Percentiles rank a stretch among this genome's conserved stretches.
These are phyloP conservation scores for Phytophthora cajani DNA, from an alignment of 352 stramenopile species.

Conservation along the genomic window DNA sequence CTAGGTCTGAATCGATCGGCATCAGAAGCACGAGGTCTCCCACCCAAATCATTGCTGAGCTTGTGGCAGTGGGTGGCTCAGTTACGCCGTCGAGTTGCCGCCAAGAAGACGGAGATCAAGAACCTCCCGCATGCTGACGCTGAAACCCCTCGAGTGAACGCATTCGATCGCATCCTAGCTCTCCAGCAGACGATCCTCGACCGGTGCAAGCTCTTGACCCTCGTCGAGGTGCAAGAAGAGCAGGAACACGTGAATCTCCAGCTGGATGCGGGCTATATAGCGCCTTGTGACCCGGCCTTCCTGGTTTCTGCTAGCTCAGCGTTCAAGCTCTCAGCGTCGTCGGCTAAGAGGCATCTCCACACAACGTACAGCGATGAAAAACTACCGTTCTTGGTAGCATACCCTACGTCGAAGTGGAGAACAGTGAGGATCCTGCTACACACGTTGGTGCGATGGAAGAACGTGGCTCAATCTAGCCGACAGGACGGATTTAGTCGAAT, in stretches of 20 bases:
- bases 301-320: constrained; percentile 18
- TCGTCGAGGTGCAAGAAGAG: constrained; percentile 39
- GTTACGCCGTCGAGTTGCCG: constrained; percentile 43
- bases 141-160: constrained; percentile 1
- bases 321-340: constrained; percentile 20
- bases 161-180: constrained; percentile 22
- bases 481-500: constrained; percentile 4
- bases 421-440: constrained; percentile 51
- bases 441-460: constrained; percentile 47
- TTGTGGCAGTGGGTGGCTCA: constrained; percentile 69
- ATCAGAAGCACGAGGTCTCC: not conserved
- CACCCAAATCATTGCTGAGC: constrained; percentile 35
- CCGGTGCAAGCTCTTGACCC: constrained; percentile 53
- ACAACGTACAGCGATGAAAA: constrained; percentile 35
- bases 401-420: constrained; percentile 58
- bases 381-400: constrained; percentile 48
- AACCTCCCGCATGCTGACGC: constrained; percentile 14
- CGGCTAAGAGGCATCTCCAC: constrained; percentile 35
- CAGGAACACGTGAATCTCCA: constrained; percentile 38
- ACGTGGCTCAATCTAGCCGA: not conserved
- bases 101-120: constrained; percentile 57
- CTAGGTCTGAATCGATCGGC: not conserved
- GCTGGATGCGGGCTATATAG: constrained; percentile 43
- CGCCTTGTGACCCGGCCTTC: constrained; percentile 42
- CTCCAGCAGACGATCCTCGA: constrained; percentile 43